Base-by-base conservation (phyloP, 805 yeast genomes). In the Wickerhamiella cacticola region DNA sequence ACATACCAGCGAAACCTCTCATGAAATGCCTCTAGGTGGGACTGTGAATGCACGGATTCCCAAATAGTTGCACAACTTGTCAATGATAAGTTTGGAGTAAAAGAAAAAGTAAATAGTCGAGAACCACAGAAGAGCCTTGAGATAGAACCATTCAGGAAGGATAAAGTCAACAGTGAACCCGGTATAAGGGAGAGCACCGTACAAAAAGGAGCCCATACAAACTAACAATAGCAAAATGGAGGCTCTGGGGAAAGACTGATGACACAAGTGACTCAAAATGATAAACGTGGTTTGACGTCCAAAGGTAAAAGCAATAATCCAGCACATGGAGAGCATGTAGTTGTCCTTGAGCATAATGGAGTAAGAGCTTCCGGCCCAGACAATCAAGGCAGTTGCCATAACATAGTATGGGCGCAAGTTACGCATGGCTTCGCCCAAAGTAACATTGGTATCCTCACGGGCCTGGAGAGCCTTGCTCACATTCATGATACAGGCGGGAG, bases 1-100 rank as follows among this genome's bases (percentile, higher is more conserved):
- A 25, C 10, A 10, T 10, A 7, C 28, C 10, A 7, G 8, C n/a
- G 22, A 9, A 23, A 12, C 18, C 22, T 10, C 21, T 42, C 26
- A 31, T 8, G 35, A 34, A n/a, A 28, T 44, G 12, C 28, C 38
- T 8, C 49, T 8, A 5, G 39, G 28, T 1, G 43, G 49, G 58
- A 86, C 83, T 28, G 81, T 73, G 56, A 88, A 74, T 5, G 95
- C 92, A 65, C 79, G 82, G 55, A 89, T 87, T 60, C 86, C 96
- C 56, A 89, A 70, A 59, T 76, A 87, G 53, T 79, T 87, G 64
- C 78, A 75, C 57, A 89, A 79, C 56, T 84, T 79, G 54, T 84
- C 92, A 41, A 79, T 70, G 43, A 89, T 78, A 57, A 85, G 81
- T 66, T 26, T 75, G 68, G 69, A 82, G 84, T 57, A 85, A 66